These are phyloP conservation scores for Cornus kousa DNA, from an alignment of 148 eudicot genomes.

Conservation along the genomic window DNA sequence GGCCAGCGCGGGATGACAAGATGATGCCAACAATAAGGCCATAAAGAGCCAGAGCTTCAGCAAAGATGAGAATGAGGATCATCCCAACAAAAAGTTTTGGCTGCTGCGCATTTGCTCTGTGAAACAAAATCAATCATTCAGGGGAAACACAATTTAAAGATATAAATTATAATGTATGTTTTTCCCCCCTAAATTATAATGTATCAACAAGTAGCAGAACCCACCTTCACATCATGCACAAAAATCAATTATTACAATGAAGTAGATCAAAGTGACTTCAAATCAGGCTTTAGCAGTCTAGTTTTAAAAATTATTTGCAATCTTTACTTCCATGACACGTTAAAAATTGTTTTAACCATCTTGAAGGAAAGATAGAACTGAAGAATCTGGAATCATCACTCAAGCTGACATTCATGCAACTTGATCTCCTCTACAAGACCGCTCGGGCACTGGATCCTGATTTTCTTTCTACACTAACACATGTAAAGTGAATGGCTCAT, in stretches of 20 bases:
- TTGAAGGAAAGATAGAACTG: neutral
- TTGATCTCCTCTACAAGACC: too few species aligned
- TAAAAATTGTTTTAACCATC: neutral
- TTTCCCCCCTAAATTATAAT: neutral
- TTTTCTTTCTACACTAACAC: too few species aligned
- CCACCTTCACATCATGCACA: too few species aligned
- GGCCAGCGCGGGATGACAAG: constrained; percentile 49
- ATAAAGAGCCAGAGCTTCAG: constrained; percentile 48
- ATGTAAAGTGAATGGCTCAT: too few species aligned
- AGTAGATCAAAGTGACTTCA: too few species aligned
- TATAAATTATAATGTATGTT: neutral
- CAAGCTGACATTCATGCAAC: too few species aligned
- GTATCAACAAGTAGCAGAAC: neutral
- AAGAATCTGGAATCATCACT: neutral
- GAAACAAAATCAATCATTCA: constrained; percentile 10
- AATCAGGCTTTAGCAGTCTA: too few species aligned
- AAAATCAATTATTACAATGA: too few species aligned
- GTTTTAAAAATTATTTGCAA: too few species aligned
- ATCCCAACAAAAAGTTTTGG: constrained; percentile 48
- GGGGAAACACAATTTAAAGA: neutral
- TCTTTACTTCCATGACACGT: neutral
- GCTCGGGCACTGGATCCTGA: too few species aligned
- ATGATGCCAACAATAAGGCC: constrained; percentile 49
- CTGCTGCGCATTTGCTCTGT: constrained; percentile 49
- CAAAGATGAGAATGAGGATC: constrained; percentile 50